Base-by-base conservation (phyloP, 1,139 yeast species). In the Blastobotrys raffinosifermentans region DNA sequence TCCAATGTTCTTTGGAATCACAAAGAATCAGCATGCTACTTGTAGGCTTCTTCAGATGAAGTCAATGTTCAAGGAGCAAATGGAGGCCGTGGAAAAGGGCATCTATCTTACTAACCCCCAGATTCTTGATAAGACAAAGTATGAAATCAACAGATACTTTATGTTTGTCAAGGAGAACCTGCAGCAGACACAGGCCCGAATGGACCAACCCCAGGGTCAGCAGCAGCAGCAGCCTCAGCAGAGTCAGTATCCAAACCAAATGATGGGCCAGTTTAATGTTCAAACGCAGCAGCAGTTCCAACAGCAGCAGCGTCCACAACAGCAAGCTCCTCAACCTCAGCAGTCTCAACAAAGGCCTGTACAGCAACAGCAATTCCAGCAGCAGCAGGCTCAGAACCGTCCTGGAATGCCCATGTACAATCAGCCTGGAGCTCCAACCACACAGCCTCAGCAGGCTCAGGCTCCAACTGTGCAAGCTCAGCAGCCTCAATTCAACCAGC, bases 21-120 rank as follows among this genome's bases (percentile, higher is more conserved):
- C 93, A 1, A 75, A 80, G 50, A 83, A 81, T 55, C 72, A 70
- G 32, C 85, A 77, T 39, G 89, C 85, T 4, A 81, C 94, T 1
- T 77, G 77, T 51, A 73, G 84, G 46, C 71, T 86, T 45, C 69
- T 86, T 43, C 91, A 83, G 56, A 76, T 84, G 70, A 80, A 85
- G 58, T 71, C 77, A 45, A 80, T 85, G 81, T 76, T 85, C 31
- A 80, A 77, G 51, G 81, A 80, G 55, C 82, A 85, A 44, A 64
- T 80, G 54, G 93, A 84, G 37, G 76, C 74, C 47, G 61, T 81
- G 57, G 71, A 75, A 51, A 66, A 76, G 58, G 77, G 83, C 26
- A 60, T 73, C 40, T 79, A 73, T 59, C 67, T 80, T 58, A 79
- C 91, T 9, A 71, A 74, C 4, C 82, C 83, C 5, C 85, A 77